Percentiles rank a stretch among this genome's conserved stretches.
phyloP scores from a whole-genome alignment of 1,284 basidiomycete species.

The Pascua sp. region DNA sequence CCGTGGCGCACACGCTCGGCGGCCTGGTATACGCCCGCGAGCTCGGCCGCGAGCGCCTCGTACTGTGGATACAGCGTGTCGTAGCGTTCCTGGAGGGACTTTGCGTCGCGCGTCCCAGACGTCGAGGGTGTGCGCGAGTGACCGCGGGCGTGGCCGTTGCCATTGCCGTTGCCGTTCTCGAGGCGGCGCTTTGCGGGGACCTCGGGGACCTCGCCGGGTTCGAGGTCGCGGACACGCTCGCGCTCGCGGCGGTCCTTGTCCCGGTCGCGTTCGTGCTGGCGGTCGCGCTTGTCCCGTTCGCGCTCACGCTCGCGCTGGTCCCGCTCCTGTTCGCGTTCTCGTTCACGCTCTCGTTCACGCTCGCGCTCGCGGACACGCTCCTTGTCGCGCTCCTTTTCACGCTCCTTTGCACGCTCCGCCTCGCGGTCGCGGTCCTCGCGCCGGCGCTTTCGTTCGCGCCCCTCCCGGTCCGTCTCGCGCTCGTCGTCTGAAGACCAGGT shows the following conservation, averaged over 20 bases:
- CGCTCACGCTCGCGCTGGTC: not conserved
- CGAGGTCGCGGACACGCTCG: too few relatives aligned
- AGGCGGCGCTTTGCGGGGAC: too few relatives aligned
- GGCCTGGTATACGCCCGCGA: constrained; percentile 25
- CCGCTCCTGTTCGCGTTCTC: not conserved
- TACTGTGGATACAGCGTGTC: constrained; percentile 42
- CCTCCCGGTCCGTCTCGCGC: too few relatives aligned
- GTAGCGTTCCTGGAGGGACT: constrained; percentile 34
- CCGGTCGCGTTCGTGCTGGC: not conserved
- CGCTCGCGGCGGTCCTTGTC: not conserved
- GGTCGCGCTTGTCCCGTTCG: constrained; percentile 3
- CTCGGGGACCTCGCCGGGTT: too few relatives aligned
- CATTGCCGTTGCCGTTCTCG: not conserved
- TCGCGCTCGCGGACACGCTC: not conserved
- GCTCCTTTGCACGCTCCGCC: constrained; percentile 1
- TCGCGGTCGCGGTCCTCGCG: not conserved
- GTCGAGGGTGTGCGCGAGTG: not conserved
- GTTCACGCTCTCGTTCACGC: not conserved
- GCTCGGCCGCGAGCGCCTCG: constrained; percentile 26
- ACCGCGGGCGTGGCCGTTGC: not conserved
- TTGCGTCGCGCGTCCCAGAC: constrained; percentile 15
- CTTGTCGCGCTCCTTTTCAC: not conserved
- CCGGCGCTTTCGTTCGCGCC: not conserved
- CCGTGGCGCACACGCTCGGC: constrained; percentile 21
- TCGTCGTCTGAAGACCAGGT: constrained; percentile 7